Evolutionary conservation across 2,329 filamentous ascomycete genomes (phyloP), one percentile per base, ranked within the genome.

Genomic region (Conoideocrella luteorostrata): DNA sequence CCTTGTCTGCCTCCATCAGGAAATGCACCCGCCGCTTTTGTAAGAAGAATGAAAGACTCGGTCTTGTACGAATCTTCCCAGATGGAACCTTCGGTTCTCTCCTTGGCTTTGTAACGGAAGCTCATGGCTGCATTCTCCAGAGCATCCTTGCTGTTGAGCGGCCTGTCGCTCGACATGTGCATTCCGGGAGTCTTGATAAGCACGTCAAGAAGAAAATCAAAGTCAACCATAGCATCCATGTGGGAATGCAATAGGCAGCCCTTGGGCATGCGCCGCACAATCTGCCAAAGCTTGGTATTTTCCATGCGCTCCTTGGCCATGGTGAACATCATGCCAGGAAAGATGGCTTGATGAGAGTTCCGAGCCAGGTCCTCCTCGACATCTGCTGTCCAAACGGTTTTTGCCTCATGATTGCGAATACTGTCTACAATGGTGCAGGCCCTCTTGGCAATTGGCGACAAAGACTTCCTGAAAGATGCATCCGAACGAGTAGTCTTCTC

Each of bases 301-400:
- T 95, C 88, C 80, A 95, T 94, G 29, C 80, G 79, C n/a, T 82
- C 77, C 63, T 89, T 91, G 53, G 88, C 88, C 28, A 91, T 74
- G 28, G 78, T 82, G 65, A 95, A 96, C 86, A 95, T 93, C 84
- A 95, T 95, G 10, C 90, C 90, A 1, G 88, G 88, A 59, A 86
- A 88, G 40, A 91, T 69, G 52, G 80, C 78, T 48, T 79, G 75
- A 53, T 80, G 62, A n/a, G 65, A 69, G 44, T 78, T 67, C 50
- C 77, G 75, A 4, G 83, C 81, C 3, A 88, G 68, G 35, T 73
- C 73, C 56, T 90, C 82, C 55, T 91, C 85, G 39, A 85, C 78
- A 36, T 79, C 75, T 24, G 77, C 71, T 9, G 82, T 88, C 90
- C 89, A 95, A 47, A 91, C 69, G 3, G 79, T 82, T 41, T 74